Evolutionary conservation across 2,329 filamentous ascomycete genomes (phyloP).

Genomic region (Botrytis medusae): DNA sequence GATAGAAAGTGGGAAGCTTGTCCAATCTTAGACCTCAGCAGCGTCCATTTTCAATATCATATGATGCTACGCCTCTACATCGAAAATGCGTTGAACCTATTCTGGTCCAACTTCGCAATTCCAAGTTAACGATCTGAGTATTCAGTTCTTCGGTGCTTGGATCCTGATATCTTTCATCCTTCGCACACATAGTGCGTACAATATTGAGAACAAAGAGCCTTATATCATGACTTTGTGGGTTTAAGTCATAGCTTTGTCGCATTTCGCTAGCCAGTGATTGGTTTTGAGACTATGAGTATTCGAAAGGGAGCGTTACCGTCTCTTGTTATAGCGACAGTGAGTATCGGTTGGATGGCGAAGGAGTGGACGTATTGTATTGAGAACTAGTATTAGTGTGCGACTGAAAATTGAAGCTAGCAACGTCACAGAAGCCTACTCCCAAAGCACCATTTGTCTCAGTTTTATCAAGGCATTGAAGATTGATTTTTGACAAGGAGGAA

Average conservation of each 20-base stretch:
- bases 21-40: neutral
- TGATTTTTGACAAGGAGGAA: neutral
- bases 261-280: constrained; percentile 3
- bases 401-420: neutral
- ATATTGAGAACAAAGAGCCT: constrained; percentile 55
- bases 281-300: neutral
- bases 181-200: constrained; percentile 63
- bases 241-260: constrained; percentile 57
- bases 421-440: neutral
- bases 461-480: neutral
- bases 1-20: too few relatives aligned
- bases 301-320: neutral
- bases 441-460: neutral
- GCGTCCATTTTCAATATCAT: neutral
- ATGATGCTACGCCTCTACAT: neutral
- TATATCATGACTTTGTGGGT: constrained; percentile 63
- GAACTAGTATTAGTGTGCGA: neutral
- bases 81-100: neutral
- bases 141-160: constrained; percentile 70
- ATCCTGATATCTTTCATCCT: constrained; percentile 60
- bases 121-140: constrained; percentile 61
- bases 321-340: neutral
- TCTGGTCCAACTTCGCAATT: neutral
- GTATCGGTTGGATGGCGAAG: neutral
- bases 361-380: neutral